Percentiles rank a stretch among this genome's conserved stretches.
phyloP scores from a whole-genome alignment of 495 filamentous ascomycete genomes.

The Penicillium taxi region DNA sequence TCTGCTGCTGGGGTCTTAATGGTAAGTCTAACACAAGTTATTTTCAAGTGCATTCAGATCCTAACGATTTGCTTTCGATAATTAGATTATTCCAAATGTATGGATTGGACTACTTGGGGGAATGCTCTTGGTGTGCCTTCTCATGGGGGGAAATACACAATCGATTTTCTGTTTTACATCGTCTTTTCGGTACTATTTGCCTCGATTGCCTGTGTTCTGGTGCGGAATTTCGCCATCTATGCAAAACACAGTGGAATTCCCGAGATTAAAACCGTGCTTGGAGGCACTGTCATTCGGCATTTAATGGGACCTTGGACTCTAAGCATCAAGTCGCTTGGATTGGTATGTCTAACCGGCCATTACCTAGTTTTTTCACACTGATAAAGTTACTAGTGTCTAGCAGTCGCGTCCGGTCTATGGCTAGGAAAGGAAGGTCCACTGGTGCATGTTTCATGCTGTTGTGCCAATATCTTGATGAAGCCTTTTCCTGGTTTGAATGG shows the following conservation, averaged over 20 bases:
- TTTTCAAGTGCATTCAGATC: neutral
- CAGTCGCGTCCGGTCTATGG: constrained; percentile 95
- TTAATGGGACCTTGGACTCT: constrained; percentile 95
- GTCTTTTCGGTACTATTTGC: constrained; percentile 80
- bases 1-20: constrained; percentile 90
- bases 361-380: constrained; percentile 6
- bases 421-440: constrained; percentile 96
- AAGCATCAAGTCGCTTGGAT: constrained; percentile 80
- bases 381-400: constrained; percentile 56
- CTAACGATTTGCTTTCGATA: neutral
- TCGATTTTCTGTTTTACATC: constrained; percentile 82
- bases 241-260: constrained; percentile 96
- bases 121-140: constrained; percentile 58
- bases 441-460: constrained; percentile 96
- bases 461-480: constrained; percentile 92
- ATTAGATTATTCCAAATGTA: constrained; percentile 61
- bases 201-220: constrained; percentile 65
- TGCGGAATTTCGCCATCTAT: constrained; percentile 76
- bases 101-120: constrained; percentile 82
- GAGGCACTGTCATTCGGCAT: constrained; percentile 85
- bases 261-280: constrained; percentile 94
- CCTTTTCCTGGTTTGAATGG: constrained; percentile 71
- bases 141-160: constrained; percentile 60
- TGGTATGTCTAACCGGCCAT: constrained; percentile 48
- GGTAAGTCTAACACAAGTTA: constrained; percentile 30